These are phyloP conservation scores for Spergularia marina DNA, from an alignment of 148 eudicot genomes.

Conservation along the genomic window DNA sequence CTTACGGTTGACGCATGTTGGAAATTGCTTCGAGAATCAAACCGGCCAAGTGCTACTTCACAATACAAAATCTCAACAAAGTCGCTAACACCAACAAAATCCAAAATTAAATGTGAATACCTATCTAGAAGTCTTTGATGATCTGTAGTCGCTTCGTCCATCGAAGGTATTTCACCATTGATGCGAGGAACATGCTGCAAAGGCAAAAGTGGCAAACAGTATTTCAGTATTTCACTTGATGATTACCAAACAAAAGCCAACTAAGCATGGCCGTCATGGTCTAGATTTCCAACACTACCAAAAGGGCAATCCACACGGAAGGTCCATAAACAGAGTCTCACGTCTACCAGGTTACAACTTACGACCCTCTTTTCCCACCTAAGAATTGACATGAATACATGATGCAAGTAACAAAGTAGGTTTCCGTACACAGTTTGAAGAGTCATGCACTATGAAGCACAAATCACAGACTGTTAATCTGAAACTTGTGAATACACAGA, in stretches of 20 bases:
- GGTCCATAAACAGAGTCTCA: neutral
- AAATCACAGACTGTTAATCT: neutral
- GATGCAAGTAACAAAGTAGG: neutral
- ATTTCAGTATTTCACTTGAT: slow-evolving; percentile 19
- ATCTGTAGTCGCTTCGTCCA: slow-evolving; percentile 90
- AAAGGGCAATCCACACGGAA: neutral
- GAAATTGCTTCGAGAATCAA: too few species aligned
- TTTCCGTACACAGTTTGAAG: neutral
- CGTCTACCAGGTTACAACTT: neutral
- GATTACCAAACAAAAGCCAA: slow-evolving; percentile 15
- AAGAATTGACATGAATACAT: neutral
- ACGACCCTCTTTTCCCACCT: neutral
- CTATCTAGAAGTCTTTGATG: slow-evolving; percentile 91
- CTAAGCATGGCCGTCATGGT: slow-evolving; percentile 4
- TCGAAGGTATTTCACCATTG: slow-evolving; percentile 94
- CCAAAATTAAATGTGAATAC: slow-evolving; percentile 27
- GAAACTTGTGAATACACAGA: too few species aligned
- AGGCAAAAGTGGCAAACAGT: slow-evolving; percentile 16
- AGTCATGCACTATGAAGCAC: slow-evolving; percentile 9
- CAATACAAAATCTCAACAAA: neutral
- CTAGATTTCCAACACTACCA: neutral
- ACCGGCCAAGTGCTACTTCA: too few species aligned
- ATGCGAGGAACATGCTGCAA: slow-evolving; percentile 91
- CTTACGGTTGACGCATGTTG: too few species aligned
- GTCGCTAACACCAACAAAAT: neutral